Evolutionary conservation across 208 protist species (phyloP), one percentile per base, ranked within the genome.

Genomic region (Lotmaria passim): DNA sequence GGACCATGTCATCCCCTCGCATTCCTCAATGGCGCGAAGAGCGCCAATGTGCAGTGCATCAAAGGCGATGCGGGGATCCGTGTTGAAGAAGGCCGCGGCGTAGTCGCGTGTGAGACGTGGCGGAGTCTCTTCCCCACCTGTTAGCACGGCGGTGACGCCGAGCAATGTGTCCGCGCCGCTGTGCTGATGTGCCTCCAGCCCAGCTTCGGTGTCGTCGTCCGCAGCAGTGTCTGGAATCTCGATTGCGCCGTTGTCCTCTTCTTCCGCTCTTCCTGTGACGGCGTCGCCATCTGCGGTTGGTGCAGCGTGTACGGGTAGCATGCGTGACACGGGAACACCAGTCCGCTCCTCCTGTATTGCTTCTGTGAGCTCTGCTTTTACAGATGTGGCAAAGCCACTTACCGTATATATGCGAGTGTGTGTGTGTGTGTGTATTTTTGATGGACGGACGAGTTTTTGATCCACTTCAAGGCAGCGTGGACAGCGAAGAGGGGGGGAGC

Each of bases 1-100:
- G 12, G 65, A 51, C 28, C 51, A 19, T 19, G 19, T 41, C 43
- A 75, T 69, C 17, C 36, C 33, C 61, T 80, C 74, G 14, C 38
- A 28, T 33, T n/a, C 52, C 48, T 86, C 82, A 34, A 92, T 78
- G 26, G 64, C 55, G 28, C 51, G 56, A 24, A 94, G 56, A 14
- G 61, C 73, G 19, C 84, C 82, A 41, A 86, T 63, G 76, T 94
- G 89, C 12, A 94, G 72, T n/a, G 71, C 60, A 26, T 91, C 77
- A 59, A 94, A 94, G 12, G 82, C 51, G 23, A 86, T 70, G 19
- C 89, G 83, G 8, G 89, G 89, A 53, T 94, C 89, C 47, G 79
- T 89, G 73, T 87, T 85, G 43, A 89, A 67, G 36, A 94, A 74
- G 2, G 82, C 61, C 3, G 59, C 50, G 59, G 86, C 82, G 63